Evolutionary conservation across 768 basidiomycete genomes (phyloP).

Genomic region (Termitomyces sp.): DNA sequence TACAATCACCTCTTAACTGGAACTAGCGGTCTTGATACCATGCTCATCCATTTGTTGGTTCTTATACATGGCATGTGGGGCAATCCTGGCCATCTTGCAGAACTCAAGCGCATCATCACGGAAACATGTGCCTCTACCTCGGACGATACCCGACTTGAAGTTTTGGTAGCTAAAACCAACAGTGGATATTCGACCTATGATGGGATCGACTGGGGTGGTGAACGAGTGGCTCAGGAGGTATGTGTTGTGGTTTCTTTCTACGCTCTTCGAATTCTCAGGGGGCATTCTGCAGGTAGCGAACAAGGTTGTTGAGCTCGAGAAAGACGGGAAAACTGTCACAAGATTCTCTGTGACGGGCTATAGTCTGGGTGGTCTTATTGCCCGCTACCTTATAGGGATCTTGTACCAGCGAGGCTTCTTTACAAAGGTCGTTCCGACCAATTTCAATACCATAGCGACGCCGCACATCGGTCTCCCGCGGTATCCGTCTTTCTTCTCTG

Average conservation of each 20-base stretch:
- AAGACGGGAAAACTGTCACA: slow-evolving; percentile 51
- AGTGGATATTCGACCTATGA: slow-evolving; percentile 68
- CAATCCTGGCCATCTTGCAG: slow-evolving; percentile 55
- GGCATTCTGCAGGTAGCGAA: slow-evolving; percentile 42
- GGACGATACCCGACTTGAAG: slow-evolving; percentile 43
- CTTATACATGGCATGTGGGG: slow-evolving; percentile 81
- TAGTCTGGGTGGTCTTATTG: slow-evolving; percentile 73
- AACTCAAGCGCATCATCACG: slow-evolving; percentile 46
- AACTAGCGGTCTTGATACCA: not conserved
- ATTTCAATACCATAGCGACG: slow-evolving; percentile 81
- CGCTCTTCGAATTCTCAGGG: not conserved
- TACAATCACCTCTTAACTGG: not conserved
- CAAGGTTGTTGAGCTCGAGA: slow-evolving; percentile 46
- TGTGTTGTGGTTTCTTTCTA: slow-evolving; percentile 7
- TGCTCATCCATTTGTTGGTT: slow-evolving; percentile 41
- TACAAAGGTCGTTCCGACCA: slow-evolving; percentile 59
- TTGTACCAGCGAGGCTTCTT: slow-evolving; percentile 70
- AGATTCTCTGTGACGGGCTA: slow-evolving; percentile 77
- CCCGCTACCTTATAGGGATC: slow-evolving; percentile 73
- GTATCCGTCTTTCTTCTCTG: slow-evolving; percentile 55
- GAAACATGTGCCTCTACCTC: slow-evolving; percentile 32
- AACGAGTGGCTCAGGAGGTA: slow-evolving; percentile 78
- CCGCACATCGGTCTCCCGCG: slow-evolving; percentile 74
- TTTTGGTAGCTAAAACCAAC: slow-evolving; percentile 65
- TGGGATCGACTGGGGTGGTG: slow-evolving; percentile 80